A percentile compares a stretch with the other conserved stretches of the same genome.
Evolutionary conservation across 805 yeast species (phyloP).

Genomic region (Metschnikowia reukaufii): DNA sequence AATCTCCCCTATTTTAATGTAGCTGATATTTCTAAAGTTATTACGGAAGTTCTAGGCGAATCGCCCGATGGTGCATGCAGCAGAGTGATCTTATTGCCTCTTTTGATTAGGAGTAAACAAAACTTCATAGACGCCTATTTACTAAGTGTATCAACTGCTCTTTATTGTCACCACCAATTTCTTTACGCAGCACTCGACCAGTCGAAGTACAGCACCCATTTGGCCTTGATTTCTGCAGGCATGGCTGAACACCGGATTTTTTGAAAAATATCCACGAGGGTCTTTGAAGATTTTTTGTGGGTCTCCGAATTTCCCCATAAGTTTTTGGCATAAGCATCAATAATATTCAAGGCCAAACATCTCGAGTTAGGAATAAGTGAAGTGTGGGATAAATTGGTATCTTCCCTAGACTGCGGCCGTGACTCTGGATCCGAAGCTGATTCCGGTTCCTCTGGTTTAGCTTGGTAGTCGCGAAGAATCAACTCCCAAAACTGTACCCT

Average conservation of each 20-base stretch:
- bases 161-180: neutral
- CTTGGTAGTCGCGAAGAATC: constrained; percentile 25
- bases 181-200: constrained; percentile 11
- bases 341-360: constrained; percentile 16
- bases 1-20: neutral
- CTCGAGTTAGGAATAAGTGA: constrained; percentile 16
- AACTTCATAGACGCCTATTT: neutral
- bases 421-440: neutral
- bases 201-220: constrained; percentile 16
- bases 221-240: constrained; percentile 10
- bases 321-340: constrained; percentile 4
- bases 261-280: constrained; percentile 10
- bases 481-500: constrained; percentile 33
- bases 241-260: constrained; percentile 14
- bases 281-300: neutral
- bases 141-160: too few species aligned
- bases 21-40: neutral
- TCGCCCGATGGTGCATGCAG: neutral
- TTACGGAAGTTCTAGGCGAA: neutral
- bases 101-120: neutral
- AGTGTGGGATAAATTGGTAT: neutral
- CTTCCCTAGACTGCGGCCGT: neutral
- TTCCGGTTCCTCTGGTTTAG: neutral
- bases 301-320: neutral
- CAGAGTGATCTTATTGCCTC: neutral